These are phyloP conservation scores for Tetrahymena malaccensis DNA, from an alignment of 73 alveolate genomes.

Conservation along the genomic window DNA sequence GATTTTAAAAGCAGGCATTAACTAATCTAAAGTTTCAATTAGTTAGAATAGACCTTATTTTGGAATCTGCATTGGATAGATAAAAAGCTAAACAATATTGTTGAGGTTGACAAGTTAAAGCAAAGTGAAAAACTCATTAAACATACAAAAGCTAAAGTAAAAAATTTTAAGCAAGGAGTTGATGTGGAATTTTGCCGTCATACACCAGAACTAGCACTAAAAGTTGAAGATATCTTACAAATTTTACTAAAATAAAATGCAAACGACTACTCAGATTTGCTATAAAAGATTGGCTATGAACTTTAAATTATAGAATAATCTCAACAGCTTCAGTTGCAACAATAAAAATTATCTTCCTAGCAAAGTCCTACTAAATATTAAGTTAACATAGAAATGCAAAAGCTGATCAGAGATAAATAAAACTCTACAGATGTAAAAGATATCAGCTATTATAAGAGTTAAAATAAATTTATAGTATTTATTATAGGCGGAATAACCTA, in stretches of 20 bases:
- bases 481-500: background rate
- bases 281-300: background rate
- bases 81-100: background rate
- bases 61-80: background rate
- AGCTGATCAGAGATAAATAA: background rate
- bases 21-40: background rate
- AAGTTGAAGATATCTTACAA: background rate
- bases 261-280: background rate
- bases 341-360: background rate
- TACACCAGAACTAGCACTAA: background rate
- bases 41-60: background rate
- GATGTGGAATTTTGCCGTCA: background rate
- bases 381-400: background rate
- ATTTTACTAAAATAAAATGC: background rate
- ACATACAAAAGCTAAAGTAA: background rate
- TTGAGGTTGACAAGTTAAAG: background rate
- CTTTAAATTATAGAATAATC: background rate
- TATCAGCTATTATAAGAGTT: background rate
- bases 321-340: background rate
- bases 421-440: background rate
- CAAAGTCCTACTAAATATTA: background rate
- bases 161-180: background rate
- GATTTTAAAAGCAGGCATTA: background rate
- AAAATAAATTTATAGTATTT: background rate
- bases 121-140: background rate